phyloP scores from a whole-genome alignment of 805 yeast genomes.

The Helenozyma rhizophorensis region DNA sequence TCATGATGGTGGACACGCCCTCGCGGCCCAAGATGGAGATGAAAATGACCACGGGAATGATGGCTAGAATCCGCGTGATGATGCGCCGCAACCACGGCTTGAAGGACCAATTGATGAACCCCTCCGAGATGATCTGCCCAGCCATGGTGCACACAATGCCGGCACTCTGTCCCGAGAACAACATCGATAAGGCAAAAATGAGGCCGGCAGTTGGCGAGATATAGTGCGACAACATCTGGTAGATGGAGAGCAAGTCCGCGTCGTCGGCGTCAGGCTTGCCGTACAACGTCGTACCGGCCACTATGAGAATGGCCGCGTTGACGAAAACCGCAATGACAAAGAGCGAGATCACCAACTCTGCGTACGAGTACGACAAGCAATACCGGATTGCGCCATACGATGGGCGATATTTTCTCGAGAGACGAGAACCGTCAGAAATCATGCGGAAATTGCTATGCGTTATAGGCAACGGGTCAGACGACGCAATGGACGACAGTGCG shows the following conservation, averaged over 20 bases:
- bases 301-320: slow-evolving; percentile 42
- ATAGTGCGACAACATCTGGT: slow-evolving; percentile 40
- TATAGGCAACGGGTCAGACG: slow-evolving; percentile 12
- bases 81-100: slow-evolving; percentile 42
- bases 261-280: slow-evolving; percentile 43
- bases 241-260: slow-evolving; percentile 42
- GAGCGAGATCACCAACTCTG: slow-evolving; percentile 37
- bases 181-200: slow-evolving; percentile 42
- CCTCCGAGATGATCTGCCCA: slow-evolving; percentile 44
- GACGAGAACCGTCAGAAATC: slow-evolving; percentile 27
- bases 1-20: slow-evolving; percentile 42
- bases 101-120: slow-evolving; percentile 42
- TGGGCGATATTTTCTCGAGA: slow-evolving; percentile 34
- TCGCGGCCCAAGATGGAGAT: slow-evolving; percentile 37
- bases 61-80: slow-evolving; percentile 38
- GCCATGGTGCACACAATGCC: slow-evolving; percentile 49
- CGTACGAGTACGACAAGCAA: slow-evolving; percentile 37
- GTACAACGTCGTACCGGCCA: slow-evolving; percentile 38
- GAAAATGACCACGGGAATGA: slow-evolving; percentile 37
- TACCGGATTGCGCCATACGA: slow-evolving; percentile 39
- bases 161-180: slow-evolving; percentile 44
- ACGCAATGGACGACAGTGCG: neutral
- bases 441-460: slow-evolving; percentile 17
- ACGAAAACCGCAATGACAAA: slow-evolving; percentile 42
- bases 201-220: slow-evolving; percentile 44